phyloP scores from a whole-genome alignment of 2,329 filamentous ascomycete genomes.

The Penicillium freii region DNA sequence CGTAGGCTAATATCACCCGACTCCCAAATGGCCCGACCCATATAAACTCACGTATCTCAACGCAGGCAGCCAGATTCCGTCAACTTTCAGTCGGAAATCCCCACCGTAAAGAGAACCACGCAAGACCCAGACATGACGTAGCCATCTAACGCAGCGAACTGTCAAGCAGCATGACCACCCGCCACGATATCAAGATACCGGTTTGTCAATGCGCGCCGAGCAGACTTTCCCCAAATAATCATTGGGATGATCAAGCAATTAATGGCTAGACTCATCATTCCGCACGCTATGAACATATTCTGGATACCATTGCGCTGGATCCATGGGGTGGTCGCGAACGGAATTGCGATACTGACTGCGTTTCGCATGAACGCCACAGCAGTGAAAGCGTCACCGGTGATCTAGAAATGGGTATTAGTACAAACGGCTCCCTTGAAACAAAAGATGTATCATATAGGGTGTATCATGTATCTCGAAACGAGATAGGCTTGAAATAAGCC shows the following conservation, averaged over 20 bases:
- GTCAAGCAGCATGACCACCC: slow-evolving; percentile 1
- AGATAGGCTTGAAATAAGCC: neutral
- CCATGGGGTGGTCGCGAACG: slow-evolving; percentile 34
- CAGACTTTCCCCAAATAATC: slow-evolving; percentile 24
- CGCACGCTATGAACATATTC: slow-evolving; percentile 30
- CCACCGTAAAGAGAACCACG: too few species aligned
- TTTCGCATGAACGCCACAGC: slow-evolving; percentile 35
- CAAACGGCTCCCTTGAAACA: neutral
- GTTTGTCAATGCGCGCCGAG: slow-evolving; percentile 11
- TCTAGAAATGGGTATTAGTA: slow-evolving; percentile 5
- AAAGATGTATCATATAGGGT: neutral
- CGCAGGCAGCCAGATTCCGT: neutral
- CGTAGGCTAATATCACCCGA: neutral
- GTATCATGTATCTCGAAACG: neutral
- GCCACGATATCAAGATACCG: slow-evolving; percentile 17
- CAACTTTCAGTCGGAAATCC: neutral
- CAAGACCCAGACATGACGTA: neutral
- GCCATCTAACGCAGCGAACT: too few species aligned
- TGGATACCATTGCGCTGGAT: slow-evolving; percentile 23
- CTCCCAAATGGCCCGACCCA: too few species aligned
- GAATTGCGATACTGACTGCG: slow-evolving; percentile 31
- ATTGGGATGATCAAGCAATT: slow-evolving; percentile 21
- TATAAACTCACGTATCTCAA: neutral
- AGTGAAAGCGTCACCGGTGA: slow-evolving; percentile 30
- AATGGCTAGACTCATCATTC: slow-evolving; percentile 26